These are phyloP conservation scores for Xylaria longipes DNA, from an alignment of 495 filamentous ascomycete genomes.

Conservation along the genomic window DNA sequence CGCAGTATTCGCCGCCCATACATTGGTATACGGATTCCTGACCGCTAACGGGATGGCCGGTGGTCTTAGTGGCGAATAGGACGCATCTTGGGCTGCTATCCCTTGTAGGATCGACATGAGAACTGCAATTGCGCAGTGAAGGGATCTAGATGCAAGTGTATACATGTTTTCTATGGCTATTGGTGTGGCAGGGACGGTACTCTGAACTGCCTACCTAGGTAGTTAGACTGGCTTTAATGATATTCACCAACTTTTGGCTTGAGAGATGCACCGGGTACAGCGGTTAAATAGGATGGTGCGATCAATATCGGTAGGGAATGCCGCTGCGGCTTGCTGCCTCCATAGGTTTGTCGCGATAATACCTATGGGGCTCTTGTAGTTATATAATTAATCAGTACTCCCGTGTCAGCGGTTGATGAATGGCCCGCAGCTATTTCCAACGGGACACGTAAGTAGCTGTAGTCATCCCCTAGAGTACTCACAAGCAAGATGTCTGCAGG, in stretches of 20 bases:
- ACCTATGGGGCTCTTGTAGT: not conserved
- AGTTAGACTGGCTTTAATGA: not conserved
- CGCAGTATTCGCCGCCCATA: conserved; percentile 71
- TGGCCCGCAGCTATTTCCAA: not conserved
- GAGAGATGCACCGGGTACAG: not conserved
- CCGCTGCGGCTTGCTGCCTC: not conserved
- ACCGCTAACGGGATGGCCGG: conserved; percentile 81
- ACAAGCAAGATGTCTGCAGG: not conserved
- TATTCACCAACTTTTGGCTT: not conserved
- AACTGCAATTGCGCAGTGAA: not conserved
- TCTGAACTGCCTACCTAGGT: conserved; percentile 1
- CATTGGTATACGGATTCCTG: conserved; percentile 81
- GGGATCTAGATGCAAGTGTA: not conserved
- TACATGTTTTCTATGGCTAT: not conserved
- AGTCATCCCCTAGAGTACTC: not conserved
- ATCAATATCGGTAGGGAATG: not conserved
- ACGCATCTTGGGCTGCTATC: not conserved
- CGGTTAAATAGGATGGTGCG: not conserved
- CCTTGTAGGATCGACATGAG: not conserved
- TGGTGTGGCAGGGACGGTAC: not conserved
- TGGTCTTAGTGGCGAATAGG: conserved; percentile 57
- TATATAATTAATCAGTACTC: not conserved
- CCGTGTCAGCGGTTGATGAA: not conserved
- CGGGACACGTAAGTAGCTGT: not conserved
- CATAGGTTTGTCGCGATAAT: not conserved